phyloP scores from a whole-genome alignment of 495 filamentous ascomycete species.

The Penicillium longicatenatum region DNA sequence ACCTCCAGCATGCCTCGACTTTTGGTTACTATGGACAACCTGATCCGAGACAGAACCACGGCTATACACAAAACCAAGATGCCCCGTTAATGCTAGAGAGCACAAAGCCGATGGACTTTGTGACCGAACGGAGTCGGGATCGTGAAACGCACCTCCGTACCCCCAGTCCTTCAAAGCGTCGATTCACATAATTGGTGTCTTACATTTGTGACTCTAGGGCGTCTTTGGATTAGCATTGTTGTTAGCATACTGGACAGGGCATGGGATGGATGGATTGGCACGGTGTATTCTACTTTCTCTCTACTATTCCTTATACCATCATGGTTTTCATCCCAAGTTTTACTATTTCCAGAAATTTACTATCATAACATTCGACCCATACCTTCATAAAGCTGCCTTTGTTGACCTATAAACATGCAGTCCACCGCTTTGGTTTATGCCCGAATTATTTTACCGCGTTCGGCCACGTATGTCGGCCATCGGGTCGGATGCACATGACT shows the following conservation, averaged over 20 bases:
- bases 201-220: constrained; percentile 10
- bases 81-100: constrained; percentile 41
- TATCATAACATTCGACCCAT: background rate
- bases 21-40: constrained; percentile 30
- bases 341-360: background rate
- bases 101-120: constrained; percentile 31
- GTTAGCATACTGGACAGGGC: constrained; percentile 10
- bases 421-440: background rate
- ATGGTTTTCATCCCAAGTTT: background rate
- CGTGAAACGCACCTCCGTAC: constrained; percentile 38
- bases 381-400: background rate
- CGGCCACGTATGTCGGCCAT: background rate
- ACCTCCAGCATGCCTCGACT: constrained; percentile 27
- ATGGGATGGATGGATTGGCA: constrained; percentile 4
- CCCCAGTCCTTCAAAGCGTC: constrained; percentile 44
- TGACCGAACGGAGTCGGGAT: constrained; percentile 39
- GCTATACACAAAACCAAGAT: constrained; percentile 30
- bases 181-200: constrained; percentile 22
- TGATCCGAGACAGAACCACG: constrained; percentile 18
- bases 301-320: background rate
- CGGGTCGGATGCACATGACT: background rate
- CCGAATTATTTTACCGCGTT: background rate
- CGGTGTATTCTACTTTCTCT: constrained; percentile 12
- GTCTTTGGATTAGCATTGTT: constrained; percentile 18
- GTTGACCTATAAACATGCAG: background rate